phyloP scores from a whole-genome alignment of 2,329 filamentous ascomycete species.

The Aspergillus ochraceus region DNA sequence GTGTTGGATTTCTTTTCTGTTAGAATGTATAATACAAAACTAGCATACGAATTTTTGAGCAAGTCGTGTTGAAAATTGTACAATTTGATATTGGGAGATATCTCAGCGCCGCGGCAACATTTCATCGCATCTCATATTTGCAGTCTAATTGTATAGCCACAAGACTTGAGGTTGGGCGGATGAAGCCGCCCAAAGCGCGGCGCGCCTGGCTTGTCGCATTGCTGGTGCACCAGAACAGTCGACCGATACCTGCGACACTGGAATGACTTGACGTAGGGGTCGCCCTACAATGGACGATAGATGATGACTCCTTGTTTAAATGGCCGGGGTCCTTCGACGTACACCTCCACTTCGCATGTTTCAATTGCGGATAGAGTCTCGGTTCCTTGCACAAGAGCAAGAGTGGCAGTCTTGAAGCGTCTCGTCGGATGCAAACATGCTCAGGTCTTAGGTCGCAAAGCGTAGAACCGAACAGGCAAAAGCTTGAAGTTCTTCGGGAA shows the following conservation, averaged over 20 bases:
- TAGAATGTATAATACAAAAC: neutral
- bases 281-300: neutral
- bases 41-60: neutral
- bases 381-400: neutral
- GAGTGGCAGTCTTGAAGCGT: neutral
- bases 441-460: constrained; percentile 57
- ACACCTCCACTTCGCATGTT: neutral
- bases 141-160: too few relatives aligned
- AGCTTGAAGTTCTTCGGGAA: constrained; percentile 63
- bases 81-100: neutral
- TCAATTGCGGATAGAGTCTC: neutral
- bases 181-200: neutral
- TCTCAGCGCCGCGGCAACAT: neutral
- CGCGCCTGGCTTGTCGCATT: neutral
- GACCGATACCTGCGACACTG: neutral
- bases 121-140: too few relatives aligned
- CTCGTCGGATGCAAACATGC: neutral
- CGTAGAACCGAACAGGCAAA: constrained; percentile 76
- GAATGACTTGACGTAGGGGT: neutral
- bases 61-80: neutral
- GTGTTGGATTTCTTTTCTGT: neutral
- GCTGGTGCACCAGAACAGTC: neutral
- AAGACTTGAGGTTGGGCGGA: neutral
- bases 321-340: neutral
- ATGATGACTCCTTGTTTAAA: neutral